Evolutionary conservation across 2,329 filamentous ascomycete species (phyloP), one percentile per base, ranked within the genome.

Genomic region (Colletotrichum sansevieriae): DNA sequence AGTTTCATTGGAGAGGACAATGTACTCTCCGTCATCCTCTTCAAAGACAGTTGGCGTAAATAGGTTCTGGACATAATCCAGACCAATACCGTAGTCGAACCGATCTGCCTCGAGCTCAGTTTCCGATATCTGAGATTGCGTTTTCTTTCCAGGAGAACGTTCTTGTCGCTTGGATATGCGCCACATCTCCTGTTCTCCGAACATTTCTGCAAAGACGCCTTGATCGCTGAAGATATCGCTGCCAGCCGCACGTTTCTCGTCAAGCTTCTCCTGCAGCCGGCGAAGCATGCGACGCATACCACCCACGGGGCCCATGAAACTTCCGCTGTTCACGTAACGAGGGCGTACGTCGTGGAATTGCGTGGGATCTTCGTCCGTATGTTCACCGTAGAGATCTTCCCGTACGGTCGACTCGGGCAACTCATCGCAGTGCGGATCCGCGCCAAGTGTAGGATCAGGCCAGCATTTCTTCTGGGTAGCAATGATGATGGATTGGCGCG

Each of bases 151-250:
- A 13, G 56, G 57, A 5, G 46, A 46, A 3, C 39, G 57, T 12
- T 35, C 18, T 11, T 57, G 18, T 6, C 68, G 51, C 22, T 65
- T 57, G 9, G 20, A 52, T 6, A 25, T 37, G 13, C 63, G 64
- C 63, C 65, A 74, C 13, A 72, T 63, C 58, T 73, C 72, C 58
- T 74, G 73, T 49, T 77, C 76, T 2, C 75, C 75, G 52, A 77
- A 76, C 0, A 78, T 71, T 54, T 78, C 73, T n/a, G 73, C 75
- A 22, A 77, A 74, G 13, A 78, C 70, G 11, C 76, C 76, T 56
- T 78, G 77, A 37, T 78, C 77, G 18, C 76, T 75, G 11, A 70
- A 72, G 1, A 78, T 68, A 7, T 72, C 56, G 4, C 64, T 52
- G 2, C 58, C 62, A 0, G 56, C 61, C 0, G 58, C 58, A 1